phyloP scores from a whole-genome alignment of 441 rosid genomes.

The Euphorbia schlechtendalii region DNA sequence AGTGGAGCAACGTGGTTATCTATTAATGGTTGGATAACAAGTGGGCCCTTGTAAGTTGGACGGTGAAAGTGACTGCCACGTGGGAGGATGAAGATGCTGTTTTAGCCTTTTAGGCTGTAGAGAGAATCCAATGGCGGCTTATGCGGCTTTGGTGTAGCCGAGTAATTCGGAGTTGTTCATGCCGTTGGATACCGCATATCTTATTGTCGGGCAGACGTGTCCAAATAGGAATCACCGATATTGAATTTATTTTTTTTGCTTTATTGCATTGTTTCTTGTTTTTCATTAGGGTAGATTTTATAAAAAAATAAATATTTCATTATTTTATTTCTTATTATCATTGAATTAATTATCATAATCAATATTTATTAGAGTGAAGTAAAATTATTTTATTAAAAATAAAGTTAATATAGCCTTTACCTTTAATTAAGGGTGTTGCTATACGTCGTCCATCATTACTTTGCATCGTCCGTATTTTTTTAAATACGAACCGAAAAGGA shows the following conservation, averaged over 20 bases:
- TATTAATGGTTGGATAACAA: constrained; percentile 11
- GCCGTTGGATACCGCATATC: constrained; percentile 16
- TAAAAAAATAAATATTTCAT: too few species aligned
- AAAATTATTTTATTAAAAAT: too few species aligned
- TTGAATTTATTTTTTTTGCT: not conserved
- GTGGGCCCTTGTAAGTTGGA: not conserved
- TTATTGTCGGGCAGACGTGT: constrained; percentile 10
- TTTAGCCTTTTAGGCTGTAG: not conserved
- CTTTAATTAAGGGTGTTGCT: too few species aligned
- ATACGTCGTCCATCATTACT: too few species aligned
- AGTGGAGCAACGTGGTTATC: constrained; percentile 10
- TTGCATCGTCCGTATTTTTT: too few species aligned
- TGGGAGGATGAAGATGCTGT: not conserved
- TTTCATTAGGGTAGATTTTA: too few species aligned
- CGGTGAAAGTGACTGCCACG: constrained; percentile 5
- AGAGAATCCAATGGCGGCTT: constrained; percentile 15
- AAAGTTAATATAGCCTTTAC: too few species aligned
- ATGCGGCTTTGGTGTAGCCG: constrained; percentile 15
- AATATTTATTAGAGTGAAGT: too few species aligned
- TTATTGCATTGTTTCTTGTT: too few species aligned
- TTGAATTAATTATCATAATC: too few species aligned
- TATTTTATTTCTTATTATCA: too few species aligned
- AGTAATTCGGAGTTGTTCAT: not conserved
- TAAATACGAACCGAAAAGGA: too few species aligned
- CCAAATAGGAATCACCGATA: not conserved